Evolutionary conservation across 2,329 filamentous ascomycete species (phyloP), one percentile per base, ranked within the genome.

Genomic region (Colletotrichum endophyticum): DNA sequence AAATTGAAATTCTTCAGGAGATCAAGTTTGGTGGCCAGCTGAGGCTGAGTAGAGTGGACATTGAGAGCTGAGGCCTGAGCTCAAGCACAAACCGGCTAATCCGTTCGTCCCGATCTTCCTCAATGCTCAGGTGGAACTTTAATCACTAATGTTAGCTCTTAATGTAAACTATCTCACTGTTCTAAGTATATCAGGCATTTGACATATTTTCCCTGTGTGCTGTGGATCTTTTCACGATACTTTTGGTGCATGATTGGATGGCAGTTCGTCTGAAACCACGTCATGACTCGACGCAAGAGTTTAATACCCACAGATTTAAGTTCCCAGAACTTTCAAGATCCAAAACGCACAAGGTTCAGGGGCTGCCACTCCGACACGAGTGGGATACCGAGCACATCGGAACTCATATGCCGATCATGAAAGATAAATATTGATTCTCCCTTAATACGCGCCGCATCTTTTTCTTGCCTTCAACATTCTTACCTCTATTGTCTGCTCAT

Each of bases 361-460:
- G 19, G 19, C 19, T n/a, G 16, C 15, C 16, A 19, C 36, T 39
- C 36, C 8, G 16, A 39, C 19, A 44, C 19, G 8, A 44, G 19
- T 44, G 39, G 19, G 39, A 44, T 44, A n/a, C 39, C 39, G 39
- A n/a, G 39, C 39, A 44, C 19, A 11, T 44, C 39, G 9, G 19
- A 44, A 44, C 8, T n/a, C 16, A 19, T 9, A 44, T 44, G 19
- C 39, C 2, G 39, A 44, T 44, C 39, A 44, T 44, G 16, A 44
- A 44, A 44, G 8, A 44, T 44, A 44, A 44, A 44, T 44, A 44
- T 44, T n/a, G 19, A n/a, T n/a, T n/a, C 19, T 44, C 39, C 19
- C 39, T n/a, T 2, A n/a, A 2, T 15, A n/a, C 8, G 2, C 8
- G 11, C 19, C 1, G 39, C 39, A 1, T 44, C 8, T n/a, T 19